These are phyloP conservation scores for Aureobasidium pullulans DNA, from an alignment of 2,329 filamentous ascomycete species.

Conservation along the genomic window DNA sequence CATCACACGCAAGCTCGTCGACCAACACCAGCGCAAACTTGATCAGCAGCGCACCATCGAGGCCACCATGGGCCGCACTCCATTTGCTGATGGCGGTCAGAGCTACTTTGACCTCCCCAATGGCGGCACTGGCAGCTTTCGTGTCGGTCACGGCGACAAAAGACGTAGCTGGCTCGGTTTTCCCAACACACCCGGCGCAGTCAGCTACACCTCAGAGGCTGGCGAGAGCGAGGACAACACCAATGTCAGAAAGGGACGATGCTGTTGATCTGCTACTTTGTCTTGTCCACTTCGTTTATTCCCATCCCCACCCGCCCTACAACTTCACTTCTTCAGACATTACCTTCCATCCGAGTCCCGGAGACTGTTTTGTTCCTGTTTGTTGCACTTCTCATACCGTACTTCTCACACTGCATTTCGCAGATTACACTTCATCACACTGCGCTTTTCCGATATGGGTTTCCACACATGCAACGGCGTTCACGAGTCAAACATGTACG, in stretches of 20 bases:
- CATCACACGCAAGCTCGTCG: slow-evolving; percentile 74
- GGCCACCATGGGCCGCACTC: slow-evolving; percentile 36
- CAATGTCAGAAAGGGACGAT: slow-evolving; percentile 2
- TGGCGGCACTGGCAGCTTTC: slow-evolving; percentile 51
- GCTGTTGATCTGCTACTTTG: neutral
- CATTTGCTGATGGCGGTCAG: slow-evolving; percentile 28
- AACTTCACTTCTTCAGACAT: neutral
- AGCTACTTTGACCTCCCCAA: slow-evolving; percentile 41
- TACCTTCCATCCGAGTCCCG: too few relatives aligned
- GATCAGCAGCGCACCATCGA: slow-evolving; percentile 44
- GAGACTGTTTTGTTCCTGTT: neutral
- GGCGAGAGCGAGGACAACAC: slow-evolving; percentile 1
- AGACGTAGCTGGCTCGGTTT: slow-evolving; percentile 57
- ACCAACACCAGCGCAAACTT: slow-evolving; percentile 56
- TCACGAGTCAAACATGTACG: neutral
- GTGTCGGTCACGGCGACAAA: slow-evolving; percentile 53
- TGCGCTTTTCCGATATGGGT: neutral
- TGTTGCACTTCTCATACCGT: neutral
- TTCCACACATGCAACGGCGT: slow-evolving; percentile 1
- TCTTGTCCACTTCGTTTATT: neutral
- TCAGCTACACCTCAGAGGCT: slow-evolving; percentile 3
- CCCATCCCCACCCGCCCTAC: neutral
- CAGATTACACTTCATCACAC: too few relatives aligned
- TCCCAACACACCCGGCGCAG: slow-evolving; percentile 9
- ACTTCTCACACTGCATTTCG: too few relatives aligned